Evolutionary conservation across 768 basidiomycete genomes (phyloP).

Genomic region (Chalciporus chontae): DNA sequence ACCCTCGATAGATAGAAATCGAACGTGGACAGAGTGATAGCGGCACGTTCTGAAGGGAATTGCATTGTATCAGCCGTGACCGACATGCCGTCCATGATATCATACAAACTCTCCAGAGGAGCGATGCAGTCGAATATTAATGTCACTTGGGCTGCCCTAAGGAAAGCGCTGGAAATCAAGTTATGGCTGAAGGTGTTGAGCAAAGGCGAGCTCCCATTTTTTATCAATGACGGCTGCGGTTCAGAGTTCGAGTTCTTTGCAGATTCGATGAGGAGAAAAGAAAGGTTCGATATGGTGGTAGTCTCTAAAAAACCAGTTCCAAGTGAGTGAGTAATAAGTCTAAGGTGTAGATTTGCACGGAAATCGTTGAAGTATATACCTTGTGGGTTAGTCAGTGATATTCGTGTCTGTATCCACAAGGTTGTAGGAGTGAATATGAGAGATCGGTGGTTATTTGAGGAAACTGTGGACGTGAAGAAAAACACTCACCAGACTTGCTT

Average conservation of each 20-base stretch:
- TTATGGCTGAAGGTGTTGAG: slow-evolving; percentile 1
- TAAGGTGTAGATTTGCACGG: too few relatives aligned
- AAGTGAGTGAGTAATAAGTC: too few relatives aligned
- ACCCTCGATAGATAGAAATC: background rate
- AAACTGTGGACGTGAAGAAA: too few relatives aligned
- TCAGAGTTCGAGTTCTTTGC: background rate
- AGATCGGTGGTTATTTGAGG: too few relatives aligned
- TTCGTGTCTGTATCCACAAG: too few relatives aligned
- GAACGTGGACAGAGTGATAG: background rate
- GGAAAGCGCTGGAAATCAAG: slow-evolving; percentile 4
- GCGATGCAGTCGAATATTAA: slow-evolving; percentile 9
- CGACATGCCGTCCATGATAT: slow-evolving; percentile 9
- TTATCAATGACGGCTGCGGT: background rate
- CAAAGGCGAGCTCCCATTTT: slow-evolving; percentile 2
- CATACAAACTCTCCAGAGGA: slow-evolving; percentile 7
- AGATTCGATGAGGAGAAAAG: background rate
- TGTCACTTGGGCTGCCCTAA: background rate
- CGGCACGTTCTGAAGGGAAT: background rate
- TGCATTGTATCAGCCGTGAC: background rate
- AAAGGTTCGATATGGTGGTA: background rate
- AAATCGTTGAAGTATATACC: too few relatives aligned
- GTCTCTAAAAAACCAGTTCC: too few relatives aligned
- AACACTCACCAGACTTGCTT: too few relatives aligned
- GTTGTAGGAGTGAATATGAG: too few relatives aligned
- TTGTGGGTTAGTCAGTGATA: too few relatives aligned